Evolutionary conservation across 352 stramenopile species (phyloP), one percentile per base, ranked within the genome.

Genomic region (Phytopythium mirpurense): DNA sequence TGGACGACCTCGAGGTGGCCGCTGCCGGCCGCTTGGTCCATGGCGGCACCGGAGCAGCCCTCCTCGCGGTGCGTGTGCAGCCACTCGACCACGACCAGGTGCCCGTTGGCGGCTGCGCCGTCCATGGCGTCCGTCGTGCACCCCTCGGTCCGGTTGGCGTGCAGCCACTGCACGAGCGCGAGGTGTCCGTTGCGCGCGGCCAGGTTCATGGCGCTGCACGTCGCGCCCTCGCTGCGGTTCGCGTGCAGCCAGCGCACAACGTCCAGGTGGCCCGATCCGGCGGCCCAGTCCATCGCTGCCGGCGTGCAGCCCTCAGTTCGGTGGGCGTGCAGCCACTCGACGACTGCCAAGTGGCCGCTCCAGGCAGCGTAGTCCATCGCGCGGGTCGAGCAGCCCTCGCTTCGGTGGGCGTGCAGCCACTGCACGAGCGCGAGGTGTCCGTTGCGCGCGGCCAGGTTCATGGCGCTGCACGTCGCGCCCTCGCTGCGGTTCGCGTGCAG

Each of bases 171-270:
- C 19, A 88, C 64, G 5, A 86, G 58, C 0, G 74, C 27, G 16
- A 87, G 54, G 49, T 84, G 70, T 18, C 76, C 78, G 44, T 70
- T 72, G 0, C 58, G 60, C 1, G 74, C 74, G 0, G 77, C 77
- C 35, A 68, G 74, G 45, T 86, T 76, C 77, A 88, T 88, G 14
- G 74, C 77, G 3, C 64, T 54, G n/a, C 34, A 21, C 32, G 47
- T 54, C 0, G 21, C 32, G 34, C 47, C 47, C 32, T 54, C 47
- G 21, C 21, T 16, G n/a, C 47, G 31, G n/a, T 44, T 19, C 34
- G 47, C 34, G 34, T 34, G 31, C 35, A 54, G 47, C 47, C 47
- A 54, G 21, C 45, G 47, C 34, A 54, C 47, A 6, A 54, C 34
- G 7, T 54, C 18, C 3, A 54, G 47, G 18, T 44, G 34, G 3